phyloP scores from a whole-genome alignment of 441 rosid species.

The Populus hybrid region DNA sequence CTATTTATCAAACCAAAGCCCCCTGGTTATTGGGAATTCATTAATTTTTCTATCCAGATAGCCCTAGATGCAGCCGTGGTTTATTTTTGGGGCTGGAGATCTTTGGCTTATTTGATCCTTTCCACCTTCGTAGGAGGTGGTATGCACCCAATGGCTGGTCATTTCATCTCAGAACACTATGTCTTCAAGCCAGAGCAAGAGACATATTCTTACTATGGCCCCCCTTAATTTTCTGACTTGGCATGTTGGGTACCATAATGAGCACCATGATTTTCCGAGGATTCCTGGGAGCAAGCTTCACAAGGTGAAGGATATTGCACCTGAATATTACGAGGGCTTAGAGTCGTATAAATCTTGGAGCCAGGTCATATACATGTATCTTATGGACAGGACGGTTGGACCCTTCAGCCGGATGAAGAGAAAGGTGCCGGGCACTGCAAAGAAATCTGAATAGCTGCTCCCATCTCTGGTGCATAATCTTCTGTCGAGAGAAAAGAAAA shows the following conservation, averaged over 20 bases:
- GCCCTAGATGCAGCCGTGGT: constrained; percentile 52
- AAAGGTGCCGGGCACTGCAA: constrained; percentile 32
- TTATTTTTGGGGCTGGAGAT: constrained; percentile 67
- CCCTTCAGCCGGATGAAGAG: constrained; percentile 89
- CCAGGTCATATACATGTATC: constrained; percentile 76
- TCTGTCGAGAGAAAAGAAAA: not conserved
- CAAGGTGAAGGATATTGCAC: constrained; percentile 80
- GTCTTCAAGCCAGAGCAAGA: constrained; percentile 81
- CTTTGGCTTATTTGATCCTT: constrained; percentile 68
- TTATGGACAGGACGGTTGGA: constrained; percentile 59
- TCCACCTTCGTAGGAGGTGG: constrained; percentile 98
- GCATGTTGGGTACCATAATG: constrained; percentile 87
- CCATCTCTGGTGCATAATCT: not conserved
- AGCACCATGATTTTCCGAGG: constrained; percentile 94
- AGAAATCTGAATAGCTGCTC: constrained; percentile 48
- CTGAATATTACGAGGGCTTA: constrained; percentile 68
- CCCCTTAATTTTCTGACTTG: constrained; percentile 76
- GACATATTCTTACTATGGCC: constrained; percentile 87
- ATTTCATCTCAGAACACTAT: constrained; percentile 80
- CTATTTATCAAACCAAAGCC: constrained; percentile 87
- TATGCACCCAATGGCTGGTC: constrained; percentile 92
- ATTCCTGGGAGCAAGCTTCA: constrained; percentile 78
- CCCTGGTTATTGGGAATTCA: constrained; percentile 75
- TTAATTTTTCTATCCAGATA: constrained; percentile 53
- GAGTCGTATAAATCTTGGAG: constrained; percentile 69